Evolutionary conservation across 2,329 filamentous ascomycete species (phyloP), one percentile per base, ranked within the genome.

Genomic region (Neonectria coccinea): DNA sequence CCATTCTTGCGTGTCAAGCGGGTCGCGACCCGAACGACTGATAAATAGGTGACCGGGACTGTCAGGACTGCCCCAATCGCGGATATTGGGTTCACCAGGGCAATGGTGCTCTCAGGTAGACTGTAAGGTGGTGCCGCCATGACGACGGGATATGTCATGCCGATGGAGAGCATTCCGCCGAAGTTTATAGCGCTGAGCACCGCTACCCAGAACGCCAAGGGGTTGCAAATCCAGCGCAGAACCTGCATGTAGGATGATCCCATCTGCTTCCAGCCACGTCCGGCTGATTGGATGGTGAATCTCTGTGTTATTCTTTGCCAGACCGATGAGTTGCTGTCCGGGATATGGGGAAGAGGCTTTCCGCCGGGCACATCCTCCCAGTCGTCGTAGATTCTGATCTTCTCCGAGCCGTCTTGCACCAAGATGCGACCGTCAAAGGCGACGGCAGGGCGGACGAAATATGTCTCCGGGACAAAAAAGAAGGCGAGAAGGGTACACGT

Each of bases 391-490:
- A 57, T 57, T 7, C 27, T 20, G 5, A 57, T 31, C 22, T 39
- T 57, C 9, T 57, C 55, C 4, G 55, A 41, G 14, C 42, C 55
- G n/a, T 22, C 33, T 39, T 57, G 55, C 10, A 57, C 44, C 44
- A 57, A 29, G 8, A 57, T 20, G 31, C 55, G 55, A 2, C 55
- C 55, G 8, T 57, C 55, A 9, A 57, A 33, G 20, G 55, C 55
- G 20, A 57, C 29, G 14, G 55, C 29, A 16, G 55, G 55, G 18
- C 55, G 55, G 20, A 57, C 18, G 16, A 57, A 57, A 22, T 39
- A 57, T 14, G 55, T 57, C 55, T 57, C 55, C 9, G 55, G 55
- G 5, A 57, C 29, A 27, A 57, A 33, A 41, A 57, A 16, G 7
- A 57, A 29, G 8, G 18, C 53, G 2, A 57, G 8, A 16, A 57